A percentile compares a stretch with the other conserved stretches of the same genome.
phyloP scores from a whole-genome alignment of 495 filamentous ascomycete genomes.

The Xylaria sp. region DNA sequence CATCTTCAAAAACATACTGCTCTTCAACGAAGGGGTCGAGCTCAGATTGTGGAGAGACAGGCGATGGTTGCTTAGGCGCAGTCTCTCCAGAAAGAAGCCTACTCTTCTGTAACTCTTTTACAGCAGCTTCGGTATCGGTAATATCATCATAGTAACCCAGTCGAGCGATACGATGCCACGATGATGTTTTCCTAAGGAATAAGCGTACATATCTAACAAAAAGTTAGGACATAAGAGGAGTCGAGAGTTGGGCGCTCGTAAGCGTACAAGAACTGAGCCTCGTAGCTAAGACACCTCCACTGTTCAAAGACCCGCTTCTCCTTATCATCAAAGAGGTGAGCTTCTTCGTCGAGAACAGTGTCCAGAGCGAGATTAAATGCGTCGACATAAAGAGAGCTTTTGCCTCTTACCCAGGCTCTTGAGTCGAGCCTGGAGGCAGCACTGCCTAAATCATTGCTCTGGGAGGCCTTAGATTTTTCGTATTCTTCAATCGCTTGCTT shows the following conservation, averaged over 20 bases:
- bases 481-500: slow-evolving; percentile 82
- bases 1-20: slow-evolving; percentile 53
- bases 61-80: background rate
- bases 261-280: slow-evolving; percentile 87
- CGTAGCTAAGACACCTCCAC: slow-evolving; percentile 79
- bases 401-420: slow-evolving; percentile 56
- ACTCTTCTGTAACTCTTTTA: slow-evolving; percentile 60
- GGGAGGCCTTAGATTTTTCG: slow-evolving; percentile 62
- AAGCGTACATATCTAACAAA: slow-evolving; percentile 78
- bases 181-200: slow-evolving; percentile 92
- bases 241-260: slow-evolving; percentile 17
- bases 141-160: slow-evolving; percentile 86
- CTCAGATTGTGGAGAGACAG: background rate
- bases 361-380: slow-evolving; percentile 94
- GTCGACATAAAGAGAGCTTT: slow-evolving; percentile 94
- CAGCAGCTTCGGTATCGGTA: slow-evolving; percentile 69
- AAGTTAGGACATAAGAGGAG: slow-evolving; percentile 7
- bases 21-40: slow-evolving; percentile 33
- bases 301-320: slow-evolving; percentile 79
- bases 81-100: slow-evolving; percentile 28
- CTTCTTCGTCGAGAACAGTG: slow-evolving; percentile 89
- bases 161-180: slow-evolving; percentile 85
- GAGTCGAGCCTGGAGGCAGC: slow-evolving; percentile 44
- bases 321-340: slow-evolving; percentile 81
- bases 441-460: slow-evolving; percentile 51